Percentiles rank a stretch among this genome's conserved stretches.
Evolutionary conservation across 75 land plant species (phyloP).

Genomic region (Pseudotsuga menziesii): DNA sequence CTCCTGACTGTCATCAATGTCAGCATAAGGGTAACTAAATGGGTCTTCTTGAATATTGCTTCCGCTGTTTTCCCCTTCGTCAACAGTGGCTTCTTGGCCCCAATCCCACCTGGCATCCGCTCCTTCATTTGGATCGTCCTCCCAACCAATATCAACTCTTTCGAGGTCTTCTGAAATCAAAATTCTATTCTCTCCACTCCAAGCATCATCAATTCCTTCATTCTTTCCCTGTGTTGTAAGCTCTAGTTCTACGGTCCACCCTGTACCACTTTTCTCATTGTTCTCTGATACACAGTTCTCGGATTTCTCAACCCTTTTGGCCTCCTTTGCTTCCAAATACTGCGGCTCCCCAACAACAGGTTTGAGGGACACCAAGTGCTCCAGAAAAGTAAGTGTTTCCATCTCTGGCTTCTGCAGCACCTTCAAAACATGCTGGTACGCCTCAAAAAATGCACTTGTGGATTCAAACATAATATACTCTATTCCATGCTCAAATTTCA

Average conservation of each 20-base stretch:
- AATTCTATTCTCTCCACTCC: neutral
- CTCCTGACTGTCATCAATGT: conserved; percentile 19
- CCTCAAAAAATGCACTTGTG: conserved; percentile 31
- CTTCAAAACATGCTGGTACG: conserved; percentile 25
- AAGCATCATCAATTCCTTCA: neutral
- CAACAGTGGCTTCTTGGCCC: neutral
- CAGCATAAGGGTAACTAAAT: neutral
- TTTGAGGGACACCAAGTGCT: conserved; percentile 18
- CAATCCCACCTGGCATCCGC: neutral
- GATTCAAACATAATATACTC: conserved; percentile 28
- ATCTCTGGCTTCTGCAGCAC: conserved; percentile 22
- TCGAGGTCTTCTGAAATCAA: neutral
- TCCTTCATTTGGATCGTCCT: neutral
- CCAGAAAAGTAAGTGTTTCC: conserved; percentile 13
- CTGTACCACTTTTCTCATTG: neutral
- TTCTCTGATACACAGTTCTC: neutral
- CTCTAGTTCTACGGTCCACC: conserved; percentile 2
- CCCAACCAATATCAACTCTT: neutral
- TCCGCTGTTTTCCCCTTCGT: neutral
- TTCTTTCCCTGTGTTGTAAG: conserved; percentile 6
- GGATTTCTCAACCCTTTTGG: neutral
- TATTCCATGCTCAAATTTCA: neutral
- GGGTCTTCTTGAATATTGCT: neutral
- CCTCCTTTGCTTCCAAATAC: conserved; percentile 9
- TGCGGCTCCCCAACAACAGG: conserved; percentile 15